A percentile compares a stretch with the other conserved stretches of the same genome.
Evolutionary conservation across 306 rosid genomes (phyloP).

Genomic region (Medicago lupulina): DNA sequence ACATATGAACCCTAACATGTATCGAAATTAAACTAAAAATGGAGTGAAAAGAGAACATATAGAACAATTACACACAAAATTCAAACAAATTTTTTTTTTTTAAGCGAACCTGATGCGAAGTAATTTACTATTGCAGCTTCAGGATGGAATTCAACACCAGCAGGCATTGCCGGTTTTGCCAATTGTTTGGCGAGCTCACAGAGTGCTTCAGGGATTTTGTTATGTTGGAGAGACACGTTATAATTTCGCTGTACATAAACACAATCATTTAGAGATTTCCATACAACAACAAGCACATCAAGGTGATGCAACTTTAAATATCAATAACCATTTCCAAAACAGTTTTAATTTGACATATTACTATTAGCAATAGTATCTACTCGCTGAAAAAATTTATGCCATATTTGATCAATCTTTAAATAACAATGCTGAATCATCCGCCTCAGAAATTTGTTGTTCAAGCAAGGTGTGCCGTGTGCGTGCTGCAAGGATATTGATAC

Average conservation of each 20-base stretch:
- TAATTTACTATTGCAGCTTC: slow-evolving; percentile 97
- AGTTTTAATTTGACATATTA: slow-evolving; percentile 22
- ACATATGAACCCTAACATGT: not conserved
- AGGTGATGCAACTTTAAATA: slow-evolving; percentile 26
- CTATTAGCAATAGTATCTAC: too few relatives aligned
- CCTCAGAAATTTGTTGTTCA: slow-evolving; percentile 16
- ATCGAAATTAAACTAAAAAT: slow-evolving; percentile 15
- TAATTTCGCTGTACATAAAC: slow-evolving; percentile 73
- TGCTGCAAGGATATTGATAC: not conserved
- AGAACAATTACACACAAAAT: not conserved
- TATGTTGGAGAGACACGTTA: slow-evolving; percentile 73
- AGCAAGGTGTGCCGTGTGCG: too few relatives aligned
- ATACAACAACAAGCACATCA: slow-evolving; percentile 9
- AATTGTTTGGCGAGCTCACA: slow-evolving; percentile 74
- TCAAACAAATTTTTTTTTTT: too few relatives aligned
- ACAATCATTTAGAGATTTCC: slow-evolving; percentile 31
- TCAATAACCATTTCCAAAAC: not conserved
- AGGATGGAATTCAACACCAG: slow-evolving; percentile 79
- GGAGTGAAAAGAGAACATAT: not conserved
- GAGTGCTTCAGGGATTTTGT: slow-evolving; percentile 77
- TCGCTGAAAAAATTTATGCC: slow-evolving; percentile 5
- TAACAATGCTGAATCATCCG: slow-evolving; percentile 16
- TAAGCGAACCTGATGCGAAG: slow-evolving; percentile 73
- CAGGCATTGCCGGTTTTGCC: slow-evolving; percentile 86
- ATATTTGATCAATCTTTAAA: not conserved